A percentile compares a stretch with the other conserved stretches of the same genome.
phyloP scores from a whole-genome alignment of 345 rosid genomes.

The Populus euphratica region DNA sequence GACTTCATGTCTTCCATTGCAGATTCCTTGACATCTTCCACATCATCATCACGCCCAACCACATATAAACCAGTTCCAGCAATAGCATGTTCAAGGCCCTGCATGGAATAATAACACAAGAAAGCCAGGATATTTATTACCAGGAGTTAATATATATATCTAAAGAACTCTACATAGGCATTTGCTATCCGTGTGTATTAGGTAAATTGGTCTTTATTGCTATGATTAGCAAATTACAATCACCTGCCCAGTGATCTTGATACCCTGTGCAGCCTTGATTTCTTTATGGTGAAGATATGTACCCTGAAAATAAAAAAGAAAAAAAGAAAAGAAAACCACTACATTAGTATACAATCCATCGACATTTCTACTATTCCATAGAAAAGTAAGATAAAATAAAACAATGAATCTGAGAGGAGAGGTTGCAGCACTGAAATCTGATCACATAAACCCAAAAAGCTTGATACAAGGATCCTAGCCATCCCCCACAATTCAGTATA shows the following conservation, averaged over 20 bases:
- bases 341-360: neutral
- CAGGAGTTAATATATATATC: too few species aligned
- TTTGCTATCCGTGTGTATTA: too few species aligned
- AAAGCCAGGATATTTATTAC: slow-evolving; percentile 5
- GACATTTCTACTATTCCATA: neutral
- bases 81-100: slow-evolving; percentile 95
- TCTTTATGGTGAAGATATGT: slow-evolving; percentile 77
- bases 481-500: too few species aligned
- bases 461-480: too few species aligned
- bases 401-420: too few species aligned
- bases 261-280: slow-evolving; percentile 94
- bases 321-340: neutral
- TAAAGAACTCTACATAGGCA: too few species aligned
- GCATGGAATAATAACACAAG: slow-evolving; percentile 12
- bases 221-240: slow-evolving; percentile 2
- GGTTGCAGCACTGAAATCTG: too few species aligned
- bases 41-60: slow-evolving; percentile 69
- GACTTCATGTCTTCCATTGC: slow-evolving; percentile 85
- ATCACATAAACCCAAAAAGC: too few species aligned
- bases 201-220: neutral
- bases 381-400: neutral
- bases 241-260: slow-evolving; percentile 93
- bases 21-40: slow-evolving; percentile 63
- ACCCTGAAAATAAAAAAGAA: slow-evolving; percentile 51
- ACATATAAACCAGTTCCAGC: slow-evolving; percentile 91